Conservation (phyloP, 768 basidiomycete genomes). For the Hortiboletus flavorubellus region DNA sequence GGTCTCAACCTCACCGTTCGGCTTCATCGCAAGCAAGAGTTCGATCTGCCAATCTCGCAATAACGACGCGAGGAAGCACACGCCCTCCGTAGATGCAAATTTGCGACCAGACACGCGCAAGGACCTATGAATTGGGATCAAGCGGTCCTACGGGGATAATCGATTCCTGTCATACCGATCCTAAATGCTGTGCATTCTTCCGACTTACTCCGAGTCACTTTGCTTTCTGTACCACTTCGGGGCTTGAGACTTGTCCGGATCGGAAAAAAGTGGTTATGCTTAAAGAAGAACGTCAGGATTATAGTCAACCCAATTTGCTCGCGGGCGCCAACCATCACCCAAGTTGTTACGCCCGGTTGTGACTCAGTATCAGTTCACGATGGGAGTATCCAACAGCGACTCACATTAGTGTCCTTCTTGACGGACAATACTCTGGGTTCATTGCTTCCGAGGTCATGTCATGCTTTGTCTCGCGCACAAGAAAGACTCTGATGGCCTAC, state of each 20-base stretch:
- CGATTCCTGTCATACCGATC: constrained; percentile 4
- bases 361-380: background rate
- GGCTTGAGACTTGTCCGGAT: constrained; percentile 36
- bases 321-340: constrained; percentile 26
- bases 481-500: constrained; percentile 28
- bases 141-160: background rate
- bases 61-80: constrained; percentile 50
- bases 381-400: too few relatives aligned
- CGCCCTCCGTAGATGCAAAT: constrained; percentile 51
- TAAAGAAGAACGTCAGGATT: constrained; percentile 12
- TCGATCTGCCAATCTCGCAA: constrained; percentile 53
- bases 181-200: constrained; percentile 26
- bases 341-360: background rate
- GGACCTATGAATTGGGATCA: constrained; percentile 34
- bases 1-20: constrained; percentile 12
- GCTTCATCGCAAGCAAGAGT: constrained; percentile 30
- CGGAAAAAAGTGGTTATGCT: constrained; percentile 37
- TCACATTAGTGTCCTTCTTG: too few relatives aligned
- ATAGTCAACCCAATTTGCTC: constrained; percentile 4
- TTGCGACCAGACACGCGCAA: constrained; percentile 52
- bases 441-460: constrained; percentile 21
- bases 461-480: constrained; percentile 29
- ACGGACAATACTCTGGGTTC: background rate
- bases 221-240: constrained; percentile 36
- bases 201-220: background rate